These are phyloP conservation scores for Prunella vulgaris DNA, from an alignment of 257 asterid genomes.

Conservation along the genomic window DNA sequence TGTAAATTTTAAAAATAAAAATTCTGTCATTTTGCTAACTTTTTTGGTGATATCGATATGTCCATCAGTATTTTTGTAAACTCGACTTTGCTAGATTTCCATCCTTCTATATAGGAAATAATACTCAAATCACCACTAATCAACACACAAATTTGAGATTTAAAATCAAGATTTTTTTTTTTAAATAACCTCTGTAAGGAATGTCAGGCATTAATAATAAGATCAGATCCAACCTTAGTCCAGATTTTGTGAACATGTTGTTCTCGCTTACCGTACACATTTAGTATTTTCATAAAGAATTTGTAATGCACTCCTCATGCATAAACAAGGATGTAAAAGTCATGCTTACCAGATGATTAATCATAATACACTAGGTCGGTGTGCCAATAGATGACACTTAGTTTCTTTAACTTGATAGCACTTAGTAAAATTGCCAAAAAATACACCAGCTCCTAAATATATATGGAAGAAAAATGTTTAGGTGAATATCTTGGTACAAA, in stretches of 20 bases:
- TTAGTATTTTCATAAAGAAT: background rate
- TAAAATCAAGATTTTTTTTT: background rate
- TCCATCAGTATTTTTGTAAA: no score
- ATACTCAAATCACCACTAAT: background rate
- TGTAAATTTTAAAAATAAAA: no score
- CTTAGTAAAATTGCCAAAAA: background rate
- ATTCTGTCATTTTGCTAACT: no score
- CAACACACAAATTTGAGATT: background rate
- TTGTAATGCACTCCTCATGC: background rate
- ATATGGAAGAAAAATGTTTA: background rate
- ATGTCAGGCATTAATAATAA: background rate
- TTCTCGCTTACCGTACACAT: background rate
- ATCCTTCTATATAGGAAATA: background rate
- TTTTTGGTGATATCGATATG: no score
- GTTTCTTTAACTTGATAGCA: slow-evolving; percentile 6
- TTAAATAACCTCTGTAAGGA: background rate
- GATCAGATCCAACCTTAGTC: background rate
- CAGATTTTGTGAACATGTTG: background rate
- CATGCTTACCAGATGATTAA: background rate
- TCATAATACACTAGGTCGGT: background rate
- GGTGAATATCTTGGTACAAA: slow-evolving; percentile 11
- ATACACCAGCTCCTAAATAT: background rate
- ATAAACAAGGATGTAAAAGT: background rate
- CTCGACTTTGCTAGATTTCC: no score
- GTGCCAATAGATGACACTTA: background rate